These are phyloP conservation scores for Sequoiadendron giganteum DNA, from an alignment of 75 land plant genomes.

Conservation along the genomic window DNA sequence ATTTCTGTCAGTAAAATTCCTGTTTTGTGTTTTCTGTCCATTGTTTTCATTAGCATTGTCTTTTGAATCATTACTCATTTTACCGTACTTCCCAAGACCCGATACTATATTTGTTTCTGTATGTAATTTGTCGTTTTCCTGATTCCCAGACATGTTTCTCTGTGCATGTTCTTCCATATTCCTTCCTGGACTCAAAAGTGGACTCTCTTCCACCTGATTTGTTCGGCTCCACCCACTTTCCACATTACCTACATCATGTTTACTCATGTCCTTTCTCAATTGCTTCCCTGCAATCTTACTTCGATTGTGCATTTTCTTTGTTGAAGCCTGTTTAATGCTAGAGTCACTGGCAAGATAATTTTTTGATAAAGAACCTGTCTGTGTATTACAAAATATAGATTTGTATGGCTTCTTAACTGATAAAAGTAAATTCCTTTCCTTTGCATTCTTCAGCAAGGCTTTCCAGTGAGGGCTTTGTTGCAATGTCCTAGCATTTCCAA, in stretches of 20 bases:
- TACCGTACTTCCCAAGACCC: background rate
- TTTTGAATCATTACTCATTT: background rate
- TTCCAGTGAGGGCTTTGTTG: slow-evolving; percentile 67
- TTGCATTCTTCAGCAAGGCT: slow-evolving; percentile 76
- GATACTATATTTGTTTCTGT: background rate
- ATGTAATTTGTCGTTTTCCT: background rate
- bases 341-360: background rate
- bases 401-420: slow-evolving; percentile 52
- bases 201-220: background rate
- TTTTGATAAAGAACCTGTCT: background rate
- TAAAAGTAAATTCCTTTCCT: slow-evolving; percentile 54
- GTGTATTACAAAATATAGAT: slow-evolving; percentile 23
- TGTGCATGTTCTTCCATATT: background rate
- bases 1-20: background rate
- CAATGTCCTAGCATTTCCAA: slow-evolving; percentile 85
- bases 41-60: background rate
- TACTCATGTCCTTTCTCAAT: background rate
- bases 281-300: slow-evolving; percentile 5
- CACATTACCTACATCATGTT: slow-evolving; percentile 6
- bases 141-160: background rate
- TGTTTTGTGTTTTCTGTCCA: background rate
- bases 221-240: background rate
- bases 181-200: background rate
- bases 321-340: slow-evolving; percentile 7
- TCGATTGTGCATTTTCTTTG: background rate